phyloP scores from a whole-genome alignment of 202 grass and related monocot species.

The Bolboschoenoplectus hybrid region DNA sequence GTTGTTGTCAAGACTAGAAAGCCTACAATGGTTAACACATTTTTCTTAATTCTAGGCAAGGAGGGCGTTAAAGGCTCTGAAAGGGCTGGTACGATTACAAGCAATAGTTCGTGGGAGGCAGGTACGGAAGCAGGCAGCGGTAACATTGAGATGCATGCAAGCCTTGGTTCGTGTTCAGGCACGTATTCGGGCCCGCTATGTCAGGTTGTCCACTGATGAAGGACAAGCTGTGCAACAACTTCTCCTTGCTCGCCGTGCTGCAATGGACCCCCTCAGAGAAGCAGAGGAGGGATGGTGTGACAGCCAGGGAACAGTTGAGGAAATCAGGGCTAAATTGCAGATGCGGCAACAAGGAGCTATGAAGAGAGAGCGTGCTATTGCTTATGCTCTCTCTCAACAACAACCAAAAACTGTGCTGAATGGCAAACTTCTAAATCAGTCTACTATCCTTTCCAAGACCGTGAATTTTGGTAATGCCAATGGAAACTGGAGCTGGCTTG shows the following conservation, averaged over 20 bases:
- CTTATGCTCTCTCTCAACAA: slow-evolving; percentile 73
- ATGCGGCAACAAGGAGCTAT: slow-evolving; percentile 81
- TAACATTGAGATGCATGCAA: slow-evolving; percentile 97
- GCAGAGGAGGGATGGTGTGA: slow-evolving; percentile 99
- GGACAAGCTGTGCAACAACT: slow-evolving; percentile 86
- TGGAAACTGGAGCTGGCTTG: slow-evolving; percentile 90
- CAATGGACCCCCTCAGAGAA: slow-evolving; percentile 78
- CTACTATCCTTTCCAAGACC: slow-evolving; percentile 50
- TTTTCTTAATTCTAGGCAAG: slow-evolving; percentile 49
- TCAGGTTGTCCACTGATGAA: slow-evolving; percentile 76
- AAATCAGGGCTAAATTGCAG: slow-evolving; percentile 80
- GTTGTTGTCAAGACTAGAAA: not conserved
- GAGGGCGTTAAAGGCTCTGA: slow-evolving; percentile 72
- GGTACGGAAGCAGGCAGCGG: slow-evolving; percentile 90
- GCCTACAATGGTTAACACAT: not conserved
- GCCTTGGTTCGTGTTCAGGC: slow-evolving; percentile 95
- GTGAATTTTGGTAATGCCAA: slow-evolving; percentile 62
- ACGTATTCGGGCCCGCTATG: slow-evolving; percentile 75
- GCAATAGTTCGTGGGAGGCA: slow-evolving; percentile 92
- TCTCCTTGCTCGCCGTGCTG: slow-evolving; percentile 56
- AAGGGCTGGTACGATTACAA: slow-evolving; percentile 87
- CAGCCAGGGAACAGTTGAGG: slow-evolving; percentile 72
- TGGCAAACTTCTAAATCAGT: slow-evolving; percentile 53
- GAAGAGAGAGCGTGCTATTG: slow-evolving; percentile 79
- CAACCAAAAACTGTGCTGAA: slow-evolving; percentile 50